Evolutionary conservation across 768 basidiomycete genomes (phyloP).

Genomic region (Tylopilus rubrobrunneus): DNA sequence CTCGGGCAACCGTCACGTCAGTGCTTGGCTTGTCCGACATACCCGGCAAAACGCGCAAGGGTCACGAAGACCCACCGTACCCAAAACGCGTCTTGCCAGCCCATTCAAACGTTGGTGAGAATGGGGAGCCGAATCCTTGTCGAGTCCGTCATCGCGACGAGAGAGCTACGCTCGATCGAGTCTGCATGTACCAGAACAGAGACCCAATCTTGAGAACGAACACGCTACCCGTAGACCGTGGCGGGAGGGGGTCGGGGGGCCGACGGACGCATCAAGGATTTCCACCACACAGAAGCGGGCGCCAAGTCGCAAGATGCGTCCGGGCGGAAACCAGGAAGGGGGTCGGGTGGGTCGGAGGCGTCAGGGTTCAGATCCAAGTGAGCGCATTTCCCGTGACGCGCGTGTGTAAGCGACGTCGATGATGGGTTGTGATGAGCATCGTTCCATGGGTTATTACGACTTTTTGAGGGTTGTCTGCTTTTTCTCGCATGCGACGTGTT

Average conservation of each 20-base stretch:
- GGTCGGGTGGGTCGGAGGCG: background rate
- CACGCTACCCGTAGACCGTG: background rate
- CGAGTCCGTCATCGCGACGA: background rate
- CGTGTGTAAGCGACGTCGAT: background rate
- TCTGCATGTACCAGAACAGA: background rate
- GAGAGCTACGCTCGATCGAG: background rate
- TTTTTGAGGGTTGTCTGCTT: background rate
- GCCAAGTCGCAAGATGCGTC: slow-evolving; percentile 1
- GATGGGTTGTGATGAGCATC: background rate
- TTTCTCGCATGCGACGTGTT: background rate
- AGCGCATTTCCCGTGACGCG: background rate
- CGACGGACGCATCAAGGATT: background rate
- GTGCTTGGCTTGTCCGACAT: background rate
- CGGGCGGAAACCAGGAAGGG: background rate
- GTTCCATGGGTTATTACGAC: background rate
- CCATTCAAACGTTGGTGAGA: background rate
- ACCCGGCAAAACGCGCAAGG: background rate
- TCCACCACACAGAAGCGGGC: slow-evolving; percentile 4
- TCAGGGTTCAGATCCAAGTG: background rate
- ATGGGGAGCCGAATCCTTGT: background rate
- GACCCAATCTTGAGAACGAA: background rate
- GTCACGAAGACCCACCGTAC: background rate
- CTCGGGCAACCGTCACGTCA: background rate
- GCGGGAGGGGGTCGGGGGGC: too few species aligned
- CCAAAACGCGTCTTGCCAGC: background rate